Base-by-base conservation (phyloP, 768 basidiomycete species). In the Neoboletus subvelutipes region DNA sequence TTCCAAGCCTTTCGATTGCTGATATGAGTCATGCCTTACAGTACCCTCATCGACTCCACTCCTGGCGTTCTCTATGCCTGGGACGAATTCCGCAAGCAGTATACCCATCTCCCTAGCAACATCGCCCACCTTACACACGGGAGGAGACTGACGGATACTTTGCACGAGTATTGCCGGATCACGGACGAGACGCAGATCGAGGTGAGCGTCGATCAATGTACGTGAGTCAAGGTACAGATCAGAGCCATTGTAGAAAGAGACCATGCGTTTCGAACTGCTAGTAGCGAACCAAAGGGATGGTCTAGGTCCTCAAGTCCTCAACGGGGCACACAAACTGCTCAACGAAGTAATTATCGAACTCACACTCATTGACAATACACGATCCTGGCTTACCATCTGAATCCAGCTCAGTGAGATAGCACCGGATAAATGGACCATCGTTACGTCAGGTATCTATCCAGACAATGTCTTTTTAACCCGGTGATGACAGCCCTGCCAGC, bases 41-140 rank as follows among this genome's bases (percentile, higher is more conserved):
- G 87, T 41, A 90, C 87, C 7, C 78, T 88, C 56, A 82, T 88
- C 65, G 90, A 93, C 73, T 92, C 90, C 3, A 93, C 91, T 5
- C 89, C 89, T 1, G 92, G 91, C 5, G 87, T 93, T n/a, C 61
- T 84, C 50, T 80, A 80, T 57, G 87, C 90, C 9, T 94, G 92
- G 92, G 75, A 81, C 49, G 82, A 75, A 45, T 94, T 91, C 67
- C 77, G 80, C 40, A 75, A 73, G 41, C 80, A 88, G 55, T 91
- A 91, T 59, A 61, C 60, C 69, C 73, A 57, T 67, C 76, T 64
- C 75, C 86, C 80, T 1, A 79, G 80, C 60, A 74, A 71, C 17
- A 73, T 86, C 18, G 80, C 81, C 5, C 81, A 85, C 61, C 76
- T 80, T 9, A 84, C 87, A 0, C 92, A 94, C 68, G 92, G 92